These are phyloP conservation scores for Fusarium graminum DNA, from an alignment of 2,329 filamentous ascomycete species.

Conservation along the genomic window DNA sequence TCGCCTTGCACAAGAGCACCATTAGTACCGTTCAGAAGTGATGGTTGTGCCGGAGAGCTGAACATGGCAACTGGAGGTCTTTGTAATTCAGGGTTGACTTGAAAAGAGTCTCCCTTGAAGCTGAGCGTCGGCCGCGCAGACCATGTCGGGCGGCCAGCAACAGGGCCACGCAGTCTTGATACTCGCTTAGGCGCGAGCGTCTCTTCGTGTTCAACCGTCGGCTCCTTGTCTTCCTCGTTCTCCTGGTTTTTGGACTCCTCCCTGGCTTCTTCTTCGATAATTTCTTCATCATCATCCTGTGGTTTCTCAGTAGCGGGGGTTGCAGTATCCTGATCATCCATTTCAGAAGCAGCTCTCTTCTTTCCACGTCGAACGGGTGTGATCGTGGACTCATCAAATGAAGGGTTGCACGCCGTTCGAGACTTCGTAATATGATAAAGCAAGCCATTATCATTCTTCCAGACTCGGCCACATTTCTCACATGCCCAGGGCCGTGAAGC, in stretches of 20 bases:
- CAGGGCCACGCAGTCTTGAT: conserved; percentile 33
- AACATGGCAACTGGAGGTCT: conserved; percentile 43
- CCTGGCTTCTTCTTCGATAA: conserved; percentile 5
- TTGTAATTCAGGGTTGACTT: conserved; percentile 43
- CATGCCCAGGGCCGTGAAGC: conserved; percentile 59
- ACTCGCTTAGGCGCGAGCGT: conserved; percentile 10
- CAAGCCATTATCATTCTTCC: conserved; percentile 70
- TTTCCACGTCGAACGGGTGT: conserved; percentile 34
- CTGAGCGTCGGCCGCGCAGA: conserved; percentile 43
- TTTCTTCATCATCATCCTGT: background rate
- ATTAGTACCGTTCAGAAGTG: conserved; percentile 28
- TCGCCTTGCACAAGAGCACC: conserved; percentile 43
- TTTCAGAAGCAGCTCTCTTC: conserved; percentile 22
- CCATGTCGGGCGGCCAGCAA: conserved; percentile 33
- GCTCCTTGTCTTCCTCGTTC: background rate
- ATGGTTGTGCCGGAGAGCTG: conserved; percentile 25
- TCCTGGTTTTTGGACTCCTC: background rate
- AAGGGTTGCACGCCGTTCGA: conserved; percentile 66
- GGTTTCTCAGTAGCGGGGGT: conserved; percentile 1
- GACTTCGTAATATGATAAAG: conserved; percentile 71
- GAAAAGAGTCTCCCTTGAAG: conserved; percentile 38
- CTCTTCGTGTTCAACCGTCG: conserved; percentile 10
- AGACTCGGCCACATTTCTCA: conserved; percentile 65
- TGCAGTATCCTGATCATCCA: conserved; percentile 19
- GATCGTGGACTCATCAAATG: conserved; percentile 44